A percentile compares a stretch with the other conserved stretches of the same genome.
Evolutionary conservation across 106 monocot species (phyloP).

Genomic region (Gastrodia elata): DNA sequence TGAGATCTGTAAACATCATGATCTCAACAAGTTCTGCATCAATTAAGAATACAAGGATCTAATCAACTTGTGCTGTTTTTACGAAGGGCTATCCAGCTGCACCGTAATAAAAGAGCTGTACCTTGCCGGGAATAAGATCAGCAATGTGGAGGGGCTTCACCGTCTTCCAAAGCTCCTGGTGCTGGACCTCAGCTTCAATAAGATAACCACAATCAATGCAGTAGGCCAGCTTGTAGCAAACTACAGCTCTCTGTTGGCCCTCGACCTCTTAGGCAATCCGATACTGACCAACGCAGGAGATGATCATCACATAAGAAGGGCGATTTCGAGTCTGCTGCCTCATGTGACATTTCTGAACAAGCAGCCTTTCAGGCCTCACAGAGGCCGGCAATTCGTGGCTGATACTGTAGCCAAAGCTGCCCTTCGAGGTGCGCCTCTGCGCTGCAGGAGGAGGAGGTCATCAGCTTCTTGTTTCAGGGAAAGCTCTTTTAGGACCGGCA

Average conservation of each 20-base stretch:
- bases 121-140: conserved; percentile 77
- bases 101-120: conserved; percentile 64
- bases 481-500: conserved; percentile 9
- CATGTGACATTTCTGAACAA: conserved; percentile 67
- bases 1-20: no score
- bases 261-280: conserved; percentile 84
- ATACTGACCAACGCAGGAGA: conserved; percentile 75
- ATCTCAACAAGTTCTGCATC: no score
- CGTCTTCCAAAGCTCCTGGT: conserved; percentile 65
- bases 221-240: conserved; percentile 89
- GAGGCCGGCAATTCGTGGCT: conserved; percentile 39
- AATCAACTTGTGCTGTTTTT: no score
- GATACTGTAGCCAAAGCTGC: conserved; percentile 71
- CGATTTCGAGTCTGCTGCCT: conserved; percentile 54
- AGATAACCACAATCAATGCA: conserved; percentile 60
- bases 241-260: conserved; percentile 66
- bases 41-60: no score
- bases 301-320: conserved; percentile 71
- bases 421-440: conserved; percentile 31
- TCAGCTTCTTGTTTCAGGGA: conserved; percentile 8
- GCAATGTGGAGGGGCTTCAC: conserved; percentile 84
- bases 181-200: conserved; percentile 65
- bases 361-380: conserved; percentile 59
- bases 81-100: conserved; percentile 1
- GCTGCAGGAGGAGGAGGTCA: conserved; percentile 6